These are phyloP conservation scores for Nicotiana attenuata DNA, from an alignment of 257 asterid genomes.

Conservation along the genomic window DNA sequence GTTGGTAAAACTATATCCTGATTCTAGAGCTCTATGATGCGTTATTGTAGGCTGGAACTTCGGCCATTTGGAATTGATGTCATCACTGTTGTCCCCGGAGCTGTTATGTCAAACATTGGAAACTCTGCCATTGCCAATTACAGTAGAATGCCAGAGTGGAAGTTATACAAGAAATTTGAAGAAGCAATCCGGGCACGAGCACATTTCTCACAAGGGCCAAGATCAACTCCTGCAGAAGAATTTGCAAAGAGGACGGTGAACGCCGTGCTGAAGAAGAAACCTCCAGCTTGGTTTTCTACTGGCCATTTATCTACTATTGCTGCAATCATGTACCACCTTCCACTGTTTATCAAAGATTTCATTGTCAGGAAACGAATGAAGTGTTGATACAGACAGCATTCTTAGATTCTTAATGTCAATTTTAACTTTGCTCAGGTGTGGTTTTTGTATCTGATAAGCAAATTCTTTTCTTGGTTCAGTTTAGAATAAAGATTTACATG, in stretches of 20 bases:
- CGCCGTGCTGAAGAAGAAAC: constrained; percentile 57
- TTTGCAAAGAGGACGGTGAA: constrained; percentile 77
- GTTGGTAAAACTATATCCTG: background rate
- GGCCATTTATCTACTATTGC: constrained; percentile 62
- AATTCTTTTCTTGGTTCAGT: background rate
- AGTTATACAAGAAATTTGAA: constrained; percentile 64
- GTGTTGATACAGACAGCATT: constrained; percentile 16
- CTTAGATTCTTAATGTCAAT: background rate
- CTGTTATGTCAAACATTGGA: constrained; percentile 70
- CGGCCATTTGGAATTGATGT: constrained; percentile 58
- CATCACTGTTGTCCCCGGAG: constrained; percentile 75
- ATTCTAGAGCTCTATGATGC: background rate
- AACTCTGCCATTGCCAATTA: constrained; percentile 47
- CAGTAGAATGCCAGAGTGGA: constrained; percentile 84
- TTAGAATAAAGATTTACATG: background rate
- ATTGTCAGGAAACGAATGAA: constrained; percentile 43
- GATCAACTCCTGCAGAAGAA: constrained; percentile 72
- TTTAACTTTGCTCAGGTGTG: background rate
- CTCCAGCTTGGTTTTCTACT: constrained; percentile 65
- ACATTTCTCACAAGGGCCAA: constrained; percentile 44
- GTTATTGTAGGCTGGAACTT: constrained; percentile 36
- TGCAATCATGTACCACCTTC: constrained; percentile 48
- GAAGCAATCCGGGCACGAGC: constrained; percentile 71
- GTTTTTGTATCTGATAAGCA: background rate
- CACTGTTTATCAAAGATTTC: constrained; percentile 60